A percentile compares a stretch with the other conserved stretches of the same genome.
phyloP scores from a whole-genome alignment of 129 eudicot genomes.

The Flaveria sonorensis region DNA sequence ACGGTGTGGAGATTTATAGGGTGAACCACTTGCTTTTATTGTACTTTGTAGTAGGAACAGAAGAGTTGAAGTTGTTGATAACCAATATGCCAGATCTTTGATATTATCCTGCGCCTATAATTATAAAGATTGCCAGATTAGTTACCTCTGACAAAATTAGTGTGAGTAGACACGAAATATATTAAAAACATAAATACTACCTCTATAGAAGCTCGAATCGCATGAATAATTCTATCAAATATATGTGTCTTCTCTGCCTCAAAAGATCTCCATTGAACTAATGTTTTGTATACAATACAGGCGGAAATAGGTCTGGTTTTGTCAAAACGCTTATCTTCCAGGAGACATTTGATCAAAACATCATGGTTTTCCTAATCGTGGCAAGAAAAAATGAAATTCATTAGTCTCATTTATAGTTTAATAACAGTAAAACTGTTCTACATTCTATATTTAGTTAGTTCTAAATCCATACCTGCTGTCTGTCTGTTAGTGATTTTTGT shows the following conservation, averaged over 20 bases:
- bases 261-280: conserved; percentile 97
- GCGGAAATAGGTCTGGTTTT: conserved; percentile 93
- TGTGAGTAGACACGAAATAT: neutral
- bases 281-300: conserved; percentile 79
- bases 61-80: conserved; percentile 89
- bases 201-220: conserved; percentile 88
- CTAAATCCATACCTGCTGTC: conserved; percentile 72
- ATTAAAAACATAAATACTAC: conserved; percentile 34
- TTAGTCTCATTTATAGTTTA: conserved; percentile 2
- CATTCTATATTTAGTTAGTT: conserved; percentile 22
- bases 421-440: neutral
- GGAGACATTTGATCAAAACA: conserved; percentile 77
- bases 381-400: neutral
- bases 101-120: conserved; percentile 67
- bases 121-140: conserved; percentile 23
- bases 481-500: conserved; percentile 92
- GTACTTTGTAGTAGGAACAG: conserved; percentile 84
- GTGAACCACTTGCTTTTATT: conserved; percentile 84
- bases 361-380: conserved; percentile 82
- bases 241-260: conserved; percentile 94
- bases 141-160: conserved; percentile 9
- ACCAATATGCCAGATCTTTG: conserved; percentile 83
- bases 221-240: conserved; percentile 85
- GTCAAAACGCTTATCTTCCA: conserved; percentile 83
- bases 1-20: conserved; percentile 65